Conservation (phyloP, 2,329 filamentous ascomycete species). For the Colletotrichum brevisporum region DNA sequence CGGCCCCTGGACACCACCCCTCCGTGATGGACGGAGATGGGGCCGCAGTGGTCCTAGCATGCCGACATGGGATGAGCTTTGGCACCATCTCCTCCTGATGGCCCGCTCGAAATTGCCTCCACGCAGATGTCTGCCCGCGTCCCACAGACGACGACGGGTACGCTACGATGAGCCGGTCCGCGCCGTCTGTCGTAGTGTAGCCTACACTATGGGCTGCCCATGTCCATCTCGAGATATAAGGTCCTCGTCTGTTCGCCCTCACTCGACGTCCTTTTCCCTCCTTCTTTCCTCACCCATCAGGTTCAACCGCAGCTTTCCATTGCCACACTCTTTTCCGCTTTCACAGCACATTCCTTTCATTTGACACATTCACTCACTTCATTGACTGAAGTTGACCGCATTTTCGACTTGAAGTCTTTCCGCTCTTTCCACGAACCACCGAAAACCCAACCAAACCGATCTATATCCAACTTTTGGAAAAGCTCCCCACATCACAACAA, state of each 20-base stretch:
- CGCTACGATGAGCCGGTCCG: conserved; percentile 8
- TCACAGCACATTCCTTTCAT: conserved; percentile 40
- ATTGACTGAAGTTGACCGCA: conserved; percentile 40
- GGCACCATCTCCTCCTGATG: conserved; percentile 37
- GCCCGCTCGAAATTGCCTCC: conserved; percentile 33
- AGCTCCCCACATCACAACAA: not conserved
- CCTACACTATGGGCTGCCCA: no score
- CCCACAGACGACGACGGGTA: conserved; percentile 18
- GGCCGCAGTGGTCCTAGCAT: conserved; percentile 26
- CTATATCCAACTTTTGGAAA: conserved; percentile 32
- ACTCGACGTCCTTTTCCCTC: no score
- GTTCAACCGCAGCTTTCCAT: conserved; percentile 37
- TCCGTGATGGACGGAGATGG: conserved; percentile 24
- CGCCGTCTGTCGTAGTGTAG: not conserved
- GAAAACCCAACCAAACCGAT: conserved; percentile 1
- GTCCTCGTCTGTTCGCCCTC: conserved; percentile 19
- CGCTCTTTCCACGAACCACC: conserved; percentile 19
- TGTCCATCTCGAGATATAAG: conserved; percentile 38
- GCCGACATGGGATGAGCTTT: conserved; percentile 22
- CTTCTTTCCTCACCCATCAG: conserved; percentile 30
- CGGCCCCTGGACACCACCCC: conserved; percentile 7
- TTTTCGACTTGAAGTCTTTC: conserved; percentile 38
- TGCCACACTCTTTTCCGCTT: conserved; percentile 39
- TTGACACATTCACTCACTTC: conserved; percentile 36
- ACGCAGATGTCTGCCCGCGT: conserved; percentile 9